Conservation (phyloP, 2,329 filamentous ascomycete species). For the Trichoderma lentiforme region DNA sequence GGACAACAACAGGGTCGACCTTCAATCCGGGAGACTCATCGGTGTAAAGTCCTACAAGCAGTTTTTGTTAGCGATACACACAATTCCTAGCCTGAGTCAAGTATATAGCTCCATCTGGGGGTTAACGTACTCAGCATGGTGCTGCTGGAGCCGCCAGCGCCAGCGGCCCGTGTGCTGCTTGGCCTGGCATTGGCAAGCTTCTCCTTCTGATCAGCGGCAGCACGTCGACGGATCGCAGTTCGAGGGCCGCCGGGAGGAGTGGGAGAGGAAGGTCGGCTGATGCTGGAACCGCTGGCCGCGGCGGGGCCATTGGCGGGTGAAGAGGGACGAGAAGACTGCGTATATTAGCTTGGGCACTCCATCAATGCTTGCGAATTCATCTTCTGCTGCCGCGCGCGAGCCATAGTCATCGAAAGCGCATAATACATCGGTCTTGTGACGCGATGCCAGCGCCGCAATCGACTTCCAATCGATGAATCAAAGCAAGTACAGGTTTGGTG, state of each 20-base stretch:
- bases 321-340: slow-evolving; percentile 55
- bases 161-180: slow-evolving; percentile 86
- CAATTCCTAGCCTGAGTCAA: neutral
- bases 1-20: slow-evolving; percentile 95
- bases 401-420: neutral
- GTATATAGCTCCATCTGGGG: neutral
- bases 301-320: slow-evolving; percentile 57
- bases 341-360: neutral
- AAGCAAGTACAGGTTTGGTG: neutral
- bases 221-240: slow-evolving; percentile 90
- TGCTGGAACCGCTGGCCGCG: slow-evolving; percentile 63
- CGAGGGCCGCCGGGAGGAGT: slow-evolving; percentile 89
- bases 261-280: slow-evolving; percentile 78
- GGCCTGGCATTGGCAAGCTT: slow-evolving; percentile 92
- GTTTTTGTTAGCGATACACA: neutral
- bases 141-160: slow-evolving; percentile 92
- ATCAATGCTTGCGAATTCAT: neutral
- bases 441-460: slow-evolving; percentile 12
- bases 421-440: slow-evolving; percentile 2
- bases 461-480: neutral
- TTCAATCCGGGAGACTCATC: slow-evolving; percentile 97
- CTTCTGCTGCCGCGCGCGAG: neutral
- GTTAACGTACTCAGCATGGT: slow-evolving; percentile 87
- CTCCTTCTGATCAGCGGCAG: slow-evolving; percentile 95
- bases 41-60: slow-evolving; percentile 75